These are phyloP conservation scores for Fusarium begoniae DNA, from an alignment of 2,329 filamentous ascomycete genomes.

Conservation along the genomic window DNA sequence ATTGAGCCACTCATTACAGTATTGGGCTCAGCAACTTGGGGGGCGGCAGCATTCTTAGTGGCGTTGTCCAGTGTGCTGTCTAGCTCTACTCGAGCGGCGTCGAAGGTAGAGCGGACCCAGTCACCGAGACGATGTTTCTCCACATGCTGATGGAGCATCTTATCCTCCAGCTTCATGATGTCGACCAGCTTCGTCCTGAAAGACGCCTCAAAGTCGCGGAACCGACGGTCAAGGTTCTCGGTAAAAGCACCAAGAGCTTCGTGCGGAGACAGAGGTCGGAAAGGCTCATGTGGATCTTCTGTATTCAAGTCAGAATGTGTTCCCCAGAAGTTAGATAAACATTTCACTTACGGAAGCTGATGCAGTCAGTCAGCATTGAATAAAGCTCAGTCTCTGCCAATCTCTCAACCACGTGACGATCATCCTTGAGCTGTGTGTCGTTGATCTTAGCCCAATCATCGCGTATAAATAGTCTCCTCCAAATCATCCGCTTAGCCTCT, in stretches of 20 bases:
- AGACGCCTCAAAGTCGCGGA: conserved; percentile 67
- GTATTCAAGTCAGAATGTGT: conserved; percentile 43
- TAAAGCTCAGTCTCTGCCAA: conserved; percentile 75
- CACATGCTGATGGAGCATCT: conserved; percentile 69
- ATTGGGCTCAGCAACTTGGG: background rate
- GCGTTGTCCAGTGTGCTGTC: conserved; percentile 46
- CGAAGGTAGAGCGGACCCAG: conserved; percentile 63
- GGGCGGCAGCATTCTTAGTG: conserved; percentile 31
- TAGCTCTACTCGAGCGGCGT: conserved; percentile 50
- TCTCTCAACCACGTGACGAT: conserved; percentile 70
- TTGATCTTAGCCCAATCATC: conserved; percentile 88
- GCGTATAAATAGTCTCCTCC: conserved; percentile 84
- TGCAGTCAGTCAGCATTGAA: conserved; percentile 70
- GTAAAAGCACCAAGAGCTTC: conserved; percentile 69
- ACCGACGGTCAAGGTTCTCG: conserved; percentile 68
- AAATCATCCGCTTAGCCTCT: conserved; percentile 72
- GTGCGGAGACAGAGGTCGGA: conserved; percentile 59
- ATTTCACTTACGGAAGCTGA: conserved; percentile 68
- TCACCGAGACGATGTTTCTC: conserved; percentile 74
- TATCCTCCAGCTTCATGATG: conserved; percentile 79
- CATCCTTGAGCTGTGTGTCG: conserved; percentile 77
- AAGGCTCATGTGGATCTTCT: conserved; percentile 55
- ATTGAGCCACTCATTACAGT: conserved; percentile 29
- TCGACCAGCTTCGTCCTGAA: conserved; percentile 73
- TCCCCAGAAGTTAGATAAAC: background rate